Conservation (phyloP, 176 grass and related monocot species). For the Carex pumila region DNA sequence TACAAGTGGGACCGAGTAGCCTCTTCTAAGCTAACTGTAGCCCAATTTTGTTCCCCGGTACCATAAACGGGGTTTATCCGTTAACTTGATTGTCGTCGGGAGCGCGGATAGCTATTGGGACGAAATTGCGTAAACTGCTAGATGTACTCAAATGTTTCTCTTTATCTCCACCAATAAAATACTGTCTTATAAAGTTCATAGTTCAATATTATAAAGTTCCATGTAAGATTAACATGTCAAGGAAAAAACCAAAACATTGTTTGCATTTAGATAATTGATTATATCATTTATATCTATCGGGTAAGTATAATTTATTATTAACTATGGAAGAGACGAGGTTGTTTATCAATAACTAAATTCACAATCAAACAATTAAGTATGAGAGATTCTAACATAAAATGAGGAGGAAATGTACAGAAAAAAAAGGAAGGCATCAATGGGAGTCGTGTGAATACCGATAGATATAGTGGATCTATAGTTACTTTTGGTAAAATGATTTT, state of each 20-base stretch:
- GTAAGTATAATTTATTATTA: not conserved
- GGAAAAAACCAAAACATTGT: not conserved
- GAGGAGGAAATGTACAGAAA: not conserved
- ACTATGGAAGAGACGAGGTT: not conserved
- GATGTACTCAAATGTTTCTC: not conserved
- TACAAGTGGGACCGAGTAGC: not conserved
- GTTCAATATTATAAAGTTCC: too few species aligned
- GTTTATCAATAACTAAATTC: not conserved
- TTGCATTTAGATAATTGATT: not conserved
- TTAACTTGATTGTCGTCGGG: not conserved
- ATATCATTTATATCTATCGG: too few species aligned
- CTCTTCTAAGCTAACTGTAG: not conserved
- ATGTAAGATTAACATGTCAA: not conserved
- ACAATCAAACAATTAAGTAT: not conserved
- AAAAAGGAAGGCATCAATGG: not conserved
- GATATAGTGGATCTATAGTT: not conserved
- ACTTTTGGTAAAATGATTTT: not conserved
- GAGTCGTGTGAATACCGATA: not conserved
- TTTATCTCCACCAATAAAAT: not conserved
- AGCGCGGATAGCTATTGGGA: not conserved
- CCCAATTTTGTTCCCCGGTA: not conserved
- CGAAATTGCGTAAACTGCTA: not conserved
- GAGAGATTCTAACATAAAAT: not conserved
- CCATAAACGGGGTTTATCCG: not conserved
- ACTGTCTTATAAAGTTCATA: not conserved